These are phyloP conservation scores for Hyphodiscus sp. DNA, from an alignment of 2,329 filamentous ascomycete species.

Conservation along the genomic window DNA sequence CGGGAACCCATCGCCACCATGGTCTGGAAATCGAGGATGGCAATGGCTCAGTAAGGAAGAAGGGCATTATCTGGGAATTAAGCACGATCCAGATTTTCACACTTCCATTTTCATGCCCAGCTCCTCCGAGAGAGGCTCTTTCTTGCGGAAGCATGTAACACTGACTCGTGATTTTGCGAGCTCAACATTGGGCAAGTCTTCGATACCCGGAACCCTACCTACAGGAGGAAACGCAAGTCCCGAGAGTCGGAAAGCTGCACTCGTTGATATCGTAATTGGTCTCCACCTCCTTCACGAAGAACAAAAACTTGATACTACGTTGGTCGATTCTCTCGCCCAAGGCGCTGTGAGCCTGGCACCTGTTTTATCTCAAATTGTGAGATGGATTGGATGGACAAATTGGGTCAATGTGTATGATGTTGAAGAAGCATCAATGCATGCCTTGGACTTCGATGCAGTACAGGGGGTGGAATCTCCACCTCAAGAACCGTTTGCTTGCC, in stretches of 20 bases:
- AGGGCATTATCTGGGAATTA: constrained; percentile 1
- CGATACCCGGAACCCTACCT: constrained; percentile 58
- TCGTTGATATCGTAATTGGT: constrained; percentile 64
- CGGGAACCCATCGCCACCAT: constrained; percentile 37
- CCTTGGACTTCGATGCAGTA: constrained; percentile 48
- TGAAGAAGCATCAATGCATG: constrained; percentile 47
- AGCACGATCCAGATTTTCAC: constrained; percentile 19
- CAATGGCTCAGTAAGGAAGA: constrained; percentile 59
- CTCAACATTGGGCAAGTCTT: constrained; percentile 49
- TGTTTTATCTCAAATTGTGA: constrained; percentile 70
- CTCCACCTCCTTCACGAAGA: constrained; percentile 89
- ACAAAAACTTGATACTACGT: constrained; percentile 66
- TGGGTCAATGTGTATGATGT: constrained; percentile 57
- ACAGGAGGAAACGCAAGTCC: constrained; percentile 47
- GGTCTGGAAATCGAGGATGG: constrained; percentile 61
- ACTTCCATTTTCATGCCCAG: constrained; percentile 10
- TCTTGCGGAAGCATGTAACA: constrained; percentile 46
- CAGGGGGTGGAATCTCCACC: constrained; percentile 26
- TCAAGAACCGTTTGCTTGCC: constrained; percentile 46
- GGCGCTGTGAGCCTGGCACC: constrained; percentile 54
- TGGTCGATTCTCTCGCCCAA: constrained; percentile 39
- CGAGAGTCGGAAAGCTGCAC: constrained; percentile 51
- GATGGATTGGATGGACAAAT: constrained; percentile 70
- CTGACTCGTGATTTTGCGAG: constrained; percentile 60
- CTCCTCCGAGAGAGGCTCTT: constrained; percentile 45